Evolutionary conservation across 2,329 filamentous ascomycete species (phyloP), one percentile per base, ranked within the genome.

Genomic region (Kalmusia sp.): DNA sequence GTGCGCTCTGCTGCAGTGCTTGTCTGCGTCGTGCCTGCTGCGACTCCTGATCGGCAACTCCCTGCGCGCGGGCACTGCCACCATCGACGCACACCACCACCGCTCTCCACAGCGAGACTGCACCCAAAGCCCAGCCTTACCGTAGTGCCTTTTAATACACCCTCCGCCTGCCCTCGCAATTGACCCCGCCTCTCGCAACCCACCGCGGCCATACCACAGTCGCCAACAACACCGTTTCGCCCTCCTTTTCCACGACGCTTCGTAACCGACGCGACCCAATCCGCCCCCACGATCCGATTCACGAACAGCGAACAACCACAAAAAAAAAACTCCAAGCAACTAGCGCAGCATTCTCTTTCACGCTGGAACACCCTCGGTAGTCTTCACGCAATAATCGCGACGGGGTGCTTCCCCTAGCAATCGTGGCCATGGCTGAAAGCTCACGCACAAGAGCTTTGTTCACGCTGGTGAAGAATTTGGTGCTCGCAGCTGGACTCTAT

Each of bases 401-500:
- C 62, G 57, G 59, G 59, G 57, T 46, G 30, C 43, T 41, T 8
- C 57, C 62, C 58, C 59, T 34, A 24, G 51, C 52, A 41, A 37
- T 45, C 31, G 27, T 49, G 59, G 51, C 44, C 59, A 76, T 76
- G 74, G 70, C 70, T 21, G 73, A 76, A 44, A 51, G 55, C 33
- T 67, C 67, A 24, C 68, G 67, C 54, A 47, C 65, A 28, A 62
- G 66, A 34, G 65, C 70, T 38, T 68, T 74, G 52, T 67, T 67
- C 52, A 66, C 69, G 15, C 72, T 80, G 50, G 37, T 79, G 39
- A 74, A 77, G 57, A 81, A 80, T 59, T 60, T 80, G 15, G 54
- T 70, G 6, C 66, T 79, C 31, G 78, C 78, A 21, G 68, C 70
- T 21, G 55, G 79, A 11, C 55, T 79, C 11, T 80, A 81, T 57